These are phyloP conservation scores for Apiospora pterosperma DNA, from an alignment of 2,329 filamentous ascomycete species.

Conservation along the genomic window DNA sequence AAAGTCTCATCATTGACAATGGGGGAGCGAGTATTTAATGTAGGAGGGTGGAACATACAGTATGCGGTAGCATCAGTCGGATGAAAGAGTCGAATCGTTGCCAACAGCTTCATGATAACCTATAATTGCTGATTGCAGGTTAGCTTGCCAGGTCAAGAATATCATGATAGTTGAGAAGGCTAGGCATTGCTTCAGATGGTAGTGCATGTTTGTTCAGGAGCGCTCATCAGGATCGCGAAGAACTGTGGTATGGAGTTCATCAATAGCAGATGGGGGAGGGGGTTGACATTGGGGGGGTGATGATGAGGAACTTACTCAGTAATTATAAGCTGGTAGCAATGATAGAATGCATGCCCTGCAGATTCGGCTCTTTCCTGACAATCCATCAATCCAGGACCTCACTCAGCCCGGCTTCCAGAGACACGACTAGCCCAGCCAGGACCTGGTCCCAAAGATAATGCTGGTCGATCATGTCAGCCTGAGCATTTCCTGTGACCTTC, in stretches of 20 bases:
- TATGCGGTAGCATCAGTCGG: not conserved
- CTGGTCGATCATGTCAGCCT: slow-evolving; percentile 1
- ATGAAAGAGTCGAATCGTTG: not conserved
- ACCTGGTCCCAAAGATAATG: not conserved
- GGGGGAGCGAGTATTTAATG: not conserved
- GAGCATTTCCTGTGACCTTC: not conserved
- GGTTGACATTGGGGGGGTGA: not conserved
- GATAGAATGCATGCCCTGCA: not conserved
- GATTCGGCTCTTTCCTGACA: not conserved
- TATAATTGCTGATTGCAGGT: not conserved
- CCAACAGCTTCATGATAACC: not conserved
- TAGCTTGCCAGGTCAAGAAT: not conserved
- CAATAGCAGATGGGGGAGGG: slow-evolving; percentile 34
- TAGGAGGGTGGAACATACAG: not conserved
- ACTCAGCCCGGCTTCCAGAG: not conserved
- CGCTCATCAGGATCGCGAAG: slow-evolving; percentile 58
- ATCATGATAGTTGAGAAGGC: slow-evolving; percentile 6
- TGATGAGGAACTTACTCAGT: slow-evolving; percentile 11
- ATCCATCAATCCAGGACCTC: not conserved
- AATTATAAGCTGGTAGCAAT: not conserved
- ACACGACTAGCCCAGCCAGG: not conserved
- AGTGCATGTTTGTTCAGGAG: slow-evolving; percentile 66
- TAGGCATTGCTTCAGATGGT: slow-evolving; percentile 62
- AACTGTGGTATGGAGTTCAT: slow-evolving; percentile 58
- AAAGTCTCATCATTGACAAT: slow-evolving; percentile 58